phyloP scores from a whole-genome alignment of 192 early-diverging fungal species.

The Thoreauomyces humboldtii region DNA sequence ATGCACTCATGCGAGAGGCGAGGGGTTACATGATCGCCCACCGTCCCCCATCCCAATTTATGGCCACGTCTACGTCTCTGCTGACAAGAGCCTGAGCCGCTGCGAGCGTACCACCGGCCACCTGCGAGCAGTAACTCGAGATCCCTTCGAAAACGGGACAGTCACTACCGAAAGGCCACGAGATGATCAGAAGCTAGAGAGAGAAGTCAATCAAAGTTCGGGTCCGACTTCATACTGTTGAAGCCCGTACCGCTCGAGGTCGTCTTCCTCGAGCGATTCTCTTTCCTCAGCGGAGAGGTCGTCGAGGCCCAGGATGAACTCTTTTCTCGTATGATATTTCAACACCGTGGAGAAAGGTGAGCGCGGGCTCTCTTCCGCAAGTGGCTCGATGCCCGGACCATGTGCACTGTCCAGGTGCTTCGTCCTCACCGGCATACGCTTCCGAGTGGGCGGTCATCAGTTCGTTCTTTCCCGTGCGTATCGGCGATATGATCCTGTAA shows the following conservation, averaged over 20 bases:
- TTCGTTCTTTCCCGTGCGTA: constrained; percentile 11
- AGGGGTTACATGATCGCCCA: constrained; percentile 48
- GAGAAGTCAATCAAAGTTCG: not conserved
- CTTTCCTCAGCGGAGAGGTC: constrained; percentile 4
- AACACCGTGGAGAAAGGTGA: not conserved
- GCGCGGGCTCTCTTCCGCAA: not conserved
- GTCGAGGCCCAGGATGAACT: not conserved
- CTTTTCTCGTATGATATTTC: not conserved
- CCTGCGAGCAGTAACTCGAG: constrained; percentile 10
- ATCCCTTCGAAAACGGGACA: constrained; percentile 33
- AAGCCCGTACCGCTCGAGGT: constrained; percentile 34
- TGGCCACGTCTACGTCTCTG: constrained; percentile 65
- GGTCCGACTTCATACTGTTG: constrained; percentile 24
- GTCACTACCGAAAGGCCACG: constrained; percentile 18
- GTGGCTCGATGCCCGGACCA: not conserved
- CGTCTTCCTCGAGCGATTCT: constrained; percentile 10
- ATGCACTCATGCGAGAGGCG: too few relatives aligned
- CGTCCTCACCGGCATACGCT: constrained; percentile 14
- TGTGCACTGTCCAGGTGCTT: not conserved
- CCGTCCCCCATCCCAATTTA: constrained; percentile 90
- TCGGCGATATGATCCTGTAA: constrained; percentile 21
- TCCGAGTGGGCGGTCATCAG: constrained; percentile 27
- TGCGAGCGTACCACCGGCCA: constrained; percentile 32
- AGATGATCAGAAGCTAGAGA: not conserved
- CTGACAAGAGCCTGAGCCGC: constrained; percentile 63